Evolutionary conservation across 2,329 filamentous ascomycete genomes (phyloP).

Genomic region (Grosmannia clavigera): DNA sequence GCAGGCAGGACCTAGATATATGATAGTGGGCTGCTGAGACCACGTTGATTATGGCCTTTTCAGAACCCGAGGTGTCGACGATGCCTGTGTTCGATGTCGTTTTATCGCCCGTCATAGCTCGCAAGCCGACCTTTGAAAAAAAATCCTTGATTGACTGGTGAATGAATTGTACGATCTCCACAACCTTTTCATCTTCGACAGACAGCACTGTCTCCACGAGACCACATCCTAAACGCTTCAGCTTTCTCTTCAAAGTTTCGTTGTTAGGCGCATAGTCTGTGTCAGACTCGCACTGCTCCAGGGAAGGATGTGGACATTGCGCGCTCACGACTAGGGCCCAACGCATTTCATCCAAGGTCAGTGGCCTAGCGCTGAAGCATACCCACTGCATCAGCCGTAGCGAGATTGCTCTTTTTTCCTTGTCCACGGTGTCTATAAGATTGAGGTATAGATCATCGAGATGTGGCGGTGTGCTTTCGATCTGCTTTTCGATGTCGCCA

Average conservation of each 20-base stretch:
- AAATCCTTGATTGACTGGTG: conserved; percentile 23
- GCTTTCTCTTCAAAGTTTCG: neutral
- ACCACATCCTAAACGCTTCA: neutral
- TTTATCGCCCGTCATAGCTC: neutral
- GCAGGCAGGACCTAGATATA: neutral
- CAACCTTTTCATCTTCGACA: neutral
- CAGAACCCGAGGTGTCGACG: neutral
- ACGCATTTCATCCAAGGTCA: neutral
- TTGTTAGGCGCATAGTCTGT: neutral
- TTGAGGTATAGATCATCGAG: neutral
- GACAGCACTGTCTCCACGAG: neutral
- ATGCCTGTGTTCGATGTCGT: neutral
- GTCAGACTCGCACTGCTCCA: neutral
- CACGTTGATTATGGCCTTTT: neutral
- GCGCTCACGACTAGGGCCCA: neutral
- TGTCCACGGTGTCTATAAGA: neutral
- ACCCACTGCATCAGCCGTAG: neutral
- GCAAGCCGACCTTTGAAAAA: conserved; percentile 10
- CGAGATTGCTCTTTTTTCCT: neutral
- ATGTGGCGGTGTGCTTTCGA: neutral
- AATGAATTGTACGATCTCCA: conserved; percentile 19
- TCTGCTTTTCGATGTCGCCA: neutral
- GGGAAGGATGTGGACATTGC: neutral
- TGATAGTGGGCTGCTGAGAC: neutral
- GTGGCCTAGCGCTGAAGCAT: neutral